Evolutionary conservation across 176 grass and related monocot species (phyloP).

Genomic region (Leersia perrieri): DNA sequence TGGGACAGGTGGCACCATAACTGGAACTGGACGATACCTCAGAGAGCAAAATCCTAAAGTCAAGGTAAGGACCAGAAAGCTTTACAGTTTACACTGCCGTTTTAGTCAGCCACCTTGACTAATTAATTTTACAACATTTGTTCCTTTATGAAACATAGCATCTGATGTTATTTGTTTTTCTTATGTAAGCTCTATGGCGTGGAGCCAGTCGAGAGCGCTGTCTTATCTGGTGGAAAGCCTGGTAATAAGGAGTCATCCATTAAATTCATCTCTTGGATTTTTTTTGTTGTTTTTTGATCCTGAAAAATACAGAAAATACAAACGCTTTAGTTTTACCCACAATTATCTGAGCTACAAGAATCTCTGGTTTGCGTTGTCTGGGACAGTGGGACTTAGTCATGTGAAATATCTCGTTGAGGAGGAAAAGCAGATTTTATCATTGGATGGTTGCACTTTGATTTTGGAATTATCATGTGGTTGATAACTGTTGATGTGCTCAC

Average conservation of each 20-base stretch:
- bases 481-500: not conserved
- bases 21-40: slow-evolving; percentile 65
- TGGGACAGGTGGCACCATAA: slow-evolving; percentile 88
- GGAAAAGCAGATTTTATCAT: not conserved
- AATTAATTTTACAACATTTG: not conserved
- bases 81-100: not conserved
- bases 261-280: not conserved
- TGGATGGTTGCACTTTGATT: not conserved
- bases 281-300: not conserved
- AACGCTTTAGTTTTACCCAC: not conserved
- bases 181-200: slow-evolving; percentile 71
- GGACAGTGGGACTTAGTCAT: not conserved
- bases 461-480: not conserved
- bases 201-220: slow-evolving; percentile 80
- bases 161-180: slow-evolving; percentile 31
- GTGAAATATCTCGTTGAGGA: not conserved
- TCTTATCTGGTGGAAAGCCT: slow-evolving; percentile 83
- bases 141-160: slow-evolving; percentile 1
- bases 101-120: not conserved
- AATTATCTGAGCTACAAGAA: not conserved
- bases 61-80: slow-evolving; percentile 43
- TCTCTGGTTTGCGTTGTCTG: not conserved
- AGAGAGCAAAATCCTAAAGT: slow-evolving; percentile 72
- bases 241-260: slow-evolving; percentile 39
- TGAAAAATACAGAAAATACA: not conserved